Base-by-base conservation (phyloP, 495 filamentous ascomycete species). In the Pyrenopolyporus hunteri region DNA sequence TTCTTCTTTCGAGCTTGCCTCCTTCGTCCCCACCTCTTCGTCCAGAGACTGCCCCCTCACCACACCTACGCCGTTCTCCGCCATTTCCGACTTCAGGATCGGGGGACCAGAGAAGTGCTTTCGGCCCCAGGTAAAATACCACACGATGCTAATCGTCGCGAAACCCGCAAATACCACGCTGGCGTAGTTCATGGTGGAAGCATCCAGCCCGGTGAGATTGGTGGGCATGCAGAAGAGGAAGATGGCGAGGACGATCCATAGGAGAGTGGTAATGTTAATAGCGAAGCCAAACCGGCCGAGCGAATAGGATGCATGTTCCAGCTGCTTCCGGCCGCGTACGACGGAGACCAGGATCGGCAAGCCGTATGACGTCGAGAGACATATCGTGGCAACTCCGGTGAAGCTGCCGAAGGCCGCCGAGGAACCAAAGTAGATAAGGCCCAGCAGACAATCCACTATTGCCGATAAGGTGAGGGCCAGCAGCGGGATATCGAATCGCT, bases 111-210 rank as follows among this genome's bases (percentile, higher is more conserved):
- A 82, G 69, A 88, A 89, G 32, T 81, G 76, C 67, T 86, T 87
- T 49, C 85, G 81, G 10, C 87, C 88, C 71, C 86, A 85, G 1
- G 79, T 76, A 46, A 87, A 80, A 75, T 92, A 91, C 87, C 87
- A 91, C 0, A 79, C 62, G 9, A 64, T 62, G 44, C 71, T 80
- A 26, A 84, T 69, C 0, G 77, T 71, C 25, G 85, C 82, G 51
- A 87, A 87, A 0, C 85, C 83, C 4, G 83, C 80, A 67, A 89
- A 88, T 3, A 84, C 84, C 0, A 85, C 83, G 6, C 80, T 78
- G 0, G 84, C 85, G 58, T 87, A 87, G 57, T 85, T 84, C 59
- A 87, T 73, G 10, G 80, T 84, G 45, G 82, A 76, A 29, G 72
- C 76, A 17, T 73, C 77, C 1, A 87, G 81, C 6, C 54, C 63